Evolutionary conservation across 208 protist species (phyloP), one percentile per base, ranked within the genome.

Genomic region (Leishmania martiniquensis): DNA sequence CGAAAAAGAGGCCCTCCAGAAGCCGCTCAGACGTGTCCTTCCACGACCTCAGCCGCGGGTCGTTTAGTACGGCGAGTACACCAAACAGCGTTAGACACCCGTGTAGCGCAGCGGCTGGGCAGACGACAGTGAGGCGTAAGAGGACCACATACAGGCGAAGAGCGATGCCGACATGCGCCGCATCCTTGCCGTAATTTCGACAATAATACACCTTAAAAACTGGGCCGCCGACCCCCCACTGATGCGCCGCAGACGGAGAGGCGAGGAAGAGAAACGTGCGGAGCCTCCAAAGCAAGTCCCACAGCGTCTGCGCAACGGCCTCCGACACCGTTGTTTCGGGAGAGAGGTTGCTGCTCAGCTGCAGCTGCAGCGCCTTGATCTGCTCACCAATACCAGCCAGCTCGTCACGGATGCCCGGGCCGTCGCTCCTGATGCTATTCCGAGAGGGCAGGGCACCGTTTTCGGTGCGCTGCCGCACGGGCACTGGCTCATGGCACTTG

Each of bases 141-240:
- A 93, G 84, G 25, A 81, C 88, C 9, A 87, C 45, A 75, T 95
- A 96, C 6, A 96, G 68, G 1, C 87, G 87, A 47, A 92, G 80
- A 12, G 87, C 87, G 37, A 89, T 76, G 25, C 70, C 72, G 1
- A 82, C 76, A 74, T 92, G 87, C 15, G 75, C 85, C 45, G 85
- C 67, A 66, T 88, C 86, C 29, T 76, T 79, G 63, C 70, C 66
- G 75, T 79, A 76, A 70, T 54, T 45, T 78, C 85, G 7, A 34
- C 75, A 29, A 72, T 85, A 55, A 68, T 85, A 67, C 49, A 81
- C 60, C 44, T 51, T 25, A 32, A 80, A 88, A 7, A 81, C 65
- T 15, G 42, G 55, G 10, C 76, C 9, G 29, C 75, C 81, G 1
- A 78, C 34, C 3, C 4, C 13, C 82, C 77, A 79, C 73, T 82